Percentiles rank a stretch among this genome's conserved stretches.
phyloP scores from a whole-genome alignment of 2,329 filamentous ascomycete species.

The Aspergillus quadricinctus region DNA sequence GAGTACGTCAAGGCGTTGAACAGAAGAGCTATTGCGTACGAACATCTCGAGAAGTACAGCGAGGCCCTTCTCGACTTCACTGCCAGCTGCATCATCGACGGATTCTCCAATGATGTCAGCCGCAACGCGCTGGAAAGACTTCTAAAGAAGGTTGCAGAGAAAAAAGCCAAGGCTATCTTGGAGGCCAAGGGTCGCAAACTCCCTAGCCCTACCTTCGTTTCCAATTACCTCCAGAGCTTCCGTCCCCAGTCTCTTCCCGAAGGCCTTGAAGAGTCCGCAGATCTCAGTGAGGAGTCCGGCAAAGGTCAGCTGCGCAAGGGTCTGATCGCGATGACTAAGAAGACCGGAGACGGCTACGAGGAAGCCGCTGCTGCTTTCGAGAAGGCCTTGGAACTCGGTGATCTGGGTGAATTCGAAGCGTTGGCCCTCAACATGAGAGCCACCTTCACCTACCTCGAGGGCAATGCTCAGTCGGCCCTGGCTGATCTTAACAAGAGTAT shows the following conservation, averaged over 20 bases:
- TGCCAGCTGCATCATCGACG: slow-evolving; percentile 97
- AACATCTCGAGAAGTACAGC: slow-evolving; percentile 84
- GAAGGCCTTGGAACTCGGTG: slow-evolving; percentile 76
- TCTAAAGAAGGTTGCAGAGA: slow-evolving; percentile 93
- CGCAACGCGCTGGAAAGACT: slow-evolving; percentile 87
- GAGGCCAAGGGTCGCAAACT: slow-evolving; percentile 76
- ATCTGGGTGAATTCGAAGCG: slow-evolving; percentile 77
- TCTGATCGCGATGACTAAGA: slow-evolving; percentile 73
- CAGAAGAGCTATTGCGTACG: slow-evolving; percentile 92
- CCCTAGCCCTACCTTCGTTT: slow-evolving; percentile 92
- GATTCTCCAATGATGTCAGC: slow-evolving; percentile 86
- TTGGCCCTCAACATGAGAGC: slow-evolving; percentile 95
- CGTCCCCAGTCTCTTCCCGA: slow-evolving; percentile 72
- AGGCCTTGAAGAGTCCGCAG: slow-evolving; percentile 76
- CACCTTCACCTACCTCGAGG: slow-evolving; percentile 89
- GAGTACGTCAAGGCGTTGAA: slow-evolving; percentile 98
- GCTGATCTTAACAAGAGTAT: slow-evolving; percentile 88
- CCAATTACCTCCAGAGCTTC: slow-evolving; percentile 99
- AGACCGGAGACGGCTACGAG: slow-evolving; percentile 86
- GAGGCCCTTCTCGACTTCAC: slow-evolving; percentile 97
- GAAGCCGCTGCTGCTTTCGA: slow-evolving; percentile 83
- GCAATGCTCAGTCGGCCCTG: slow-evolving; percentile 79
- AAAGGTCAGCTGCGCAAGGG: slow-evolving; percentile 83
- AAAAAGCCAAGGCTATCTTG: slow-evolving; percentile 87
- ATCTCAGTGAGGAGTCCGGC: slow-evolving; percentile 72